Percentiles rank a stretch among this genome's conserved stretches.
phyloP scores from a whole-genome alignment of 169 alveolate species.

The Plasmodium yoelii region DNA sequence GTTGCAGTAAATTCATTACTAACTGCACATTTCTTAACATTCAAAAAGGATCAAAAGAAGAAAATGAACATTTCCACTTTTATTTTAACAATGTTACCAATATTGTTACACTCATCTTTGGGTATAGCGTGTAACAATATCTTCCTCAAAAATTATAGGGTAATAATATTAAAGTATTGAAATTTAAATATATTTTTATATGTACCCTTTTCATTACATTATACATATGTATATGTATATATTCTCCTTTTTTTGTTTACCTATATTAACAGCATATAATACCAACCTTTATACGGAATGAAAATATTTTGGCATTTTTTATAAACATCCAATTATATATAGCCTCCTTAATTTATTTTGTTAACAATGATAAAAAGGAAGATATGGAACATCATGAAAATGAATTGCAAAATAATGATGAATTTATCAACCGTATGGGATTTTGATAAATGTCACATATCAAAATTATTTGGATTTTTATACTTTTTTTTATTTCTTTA shows the following conservation, averaged over 20 bases:
- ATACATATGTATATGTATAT: neutral
- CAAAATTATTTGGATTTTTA: too few species aligned
- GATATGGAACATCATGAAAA: slow-evolving; percentile 15
- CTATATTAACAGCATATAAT: slow-evolving; percentile 26
- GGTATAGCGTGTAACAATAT: slow-evolving; percentile 41
- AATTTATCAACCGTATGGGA: too few species aligned
- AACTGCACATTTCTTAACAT: slow-evolving; percentile 75
- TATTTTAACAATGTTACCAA: slow-evolving; percentile 56
- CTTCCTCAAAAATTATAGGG: slow-evolving; percentile 52
- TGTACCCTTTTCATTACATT: neutral
- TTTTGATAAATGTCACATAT: too few species aligned
- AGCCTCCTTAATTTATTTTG: slow-evolving; percentile 69
- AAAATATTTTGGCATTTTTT: slow-evolving; percentile 57
- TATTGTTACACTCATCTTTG: slow-evolving; percentile 56
- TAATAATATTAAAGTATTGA: neutral
- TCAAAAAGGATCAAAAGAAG: slow-evolving; percentile 71
- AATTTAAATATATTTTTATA: slow-evolving; percentile 9
- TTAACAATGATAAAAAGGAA: slow-evolving; percentile 39
- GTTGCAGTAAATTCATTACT: slow-evolving; percentile 74
- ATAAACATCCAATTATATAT: slow-evolving; percentile 71
- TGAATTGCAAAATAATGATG: slow-evolving; percentile 31
- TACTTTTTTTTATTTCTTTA: too few species aligned
- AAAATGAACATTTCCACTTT: slow-evolving; percentile 63
- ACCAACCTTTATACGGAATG: slow-evolving; percentile 48
- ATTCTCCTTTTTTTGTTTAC: neutral